A percentile compares a stretch with the other conserved stretches of the same genome.
Evolutionary conservation across 306 rosid genomes (phyloP).

Genomic region (Datisca glomerata): DNA sequence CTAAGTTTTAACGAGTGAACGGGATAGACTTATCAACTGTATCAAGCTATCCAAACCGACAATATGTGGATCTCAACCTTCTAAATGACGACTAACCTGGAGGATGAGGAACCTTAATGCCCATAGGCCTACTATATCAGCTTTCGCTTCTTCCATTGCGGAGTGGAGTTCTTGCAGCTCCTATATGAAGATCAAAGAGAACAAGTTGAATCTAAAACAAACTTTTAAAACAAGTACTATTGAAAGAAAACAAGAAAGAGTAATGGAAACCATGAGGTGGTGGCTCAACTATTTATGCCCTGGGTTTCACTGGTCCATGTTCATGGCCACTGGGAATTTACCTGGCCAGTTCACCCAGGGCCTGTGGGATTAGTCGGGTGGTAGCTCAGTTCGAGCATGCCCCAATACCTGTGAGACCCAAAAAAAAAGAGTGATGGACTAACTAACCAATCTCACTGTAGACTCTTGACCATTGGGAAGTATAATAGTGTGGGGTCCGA

Average conservation of each 20-base stretch:
- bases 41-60: no score
- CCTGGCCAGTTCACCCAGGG: no score
- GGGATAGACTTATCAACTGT: no score
- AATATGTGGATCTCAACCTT: neutral
- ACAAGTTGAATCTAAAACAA: neutral
- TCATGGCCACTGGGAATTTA: no score
- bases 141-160: conserved; percentile 94
- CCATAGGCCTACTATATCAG: conserved; percentile 97
- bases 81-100: conserved; percentile 34
- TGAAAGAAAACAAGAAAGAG: no score
- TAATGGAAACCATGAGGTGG: no score
- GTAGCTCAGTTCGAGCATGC: no score
- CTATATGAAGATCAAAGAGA: conserved; percentile 30
- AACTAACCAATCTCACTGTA: conserved; percentile 88
- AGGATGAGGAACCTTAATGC: conserved; percentile 60
- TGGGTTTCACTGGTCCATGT: no score
- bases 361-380: no score
- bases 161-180: conserved; percentile 92
- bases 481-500: conserved; percentile 83
- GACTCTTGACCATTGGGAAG: conserved; percentile 84
- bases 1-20: no score
- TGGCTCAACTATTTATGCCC: no score
- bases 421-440: neutral
- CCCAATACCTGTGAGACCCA: neutral
- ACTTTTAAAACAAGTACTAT: no score